These are phyloP conservation scores for Gossypium rotundifolium DNA, from an alignment of 345 rosid species.

Conservation along the genomic window DNA sequence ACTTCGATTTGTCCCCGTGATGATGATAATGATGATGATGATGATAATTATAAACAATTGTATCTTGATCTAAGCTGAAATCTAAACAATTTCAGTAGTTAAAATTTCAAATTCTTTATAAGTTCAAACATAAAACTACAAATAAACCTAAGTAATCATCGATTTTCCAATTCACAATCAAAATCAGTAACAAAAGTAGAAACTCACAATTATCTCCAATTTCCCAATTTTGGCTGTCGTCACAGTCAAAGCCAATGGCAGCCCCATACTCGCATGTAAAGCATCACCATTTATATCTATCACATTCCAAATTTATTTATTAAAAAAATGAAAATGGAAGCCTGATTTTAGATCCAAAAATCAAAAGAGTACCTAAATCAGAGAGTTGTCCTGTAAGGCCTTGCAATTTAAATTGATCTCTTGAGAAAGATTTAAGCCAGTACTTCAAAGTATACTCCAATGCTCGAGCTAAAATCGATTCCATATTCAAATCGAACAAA, in stretches of 20 bases:
- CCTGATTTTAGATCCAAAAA: constrained; percentile 7
- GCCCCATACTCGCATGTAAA: constrained; percentile 95
- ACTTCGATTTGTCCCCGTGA: not conserved
- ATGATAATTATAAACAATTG: not conserved
- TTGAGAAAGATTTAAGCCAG: constrained; percentile 99
- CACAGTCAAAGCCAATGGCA: constrained; percentile 88
- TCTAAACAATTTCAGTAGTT: not conserved
- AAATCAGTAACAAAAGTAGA: not conserved
- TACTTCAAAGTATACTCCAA: constrained; percentile 99
- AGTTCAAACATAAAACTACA: not conserved
- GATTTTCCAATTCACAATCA: constrained; percentile 48
- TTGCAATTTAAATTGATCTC: constrained; percentile 95
- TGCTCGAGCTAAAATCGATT: constrained; percentile 90
- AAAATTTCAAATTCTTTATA: constrained; percentile 8
- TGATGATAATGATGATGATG: not conserved
- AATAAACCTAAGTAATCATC: constrained; percentile 48
- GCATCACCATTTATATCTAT: constrained; percentile 95
- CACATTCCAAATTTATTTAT: not conserved
- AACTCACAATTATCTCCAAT: constrained; percentile 72
- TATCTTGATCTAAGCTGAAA: constrained; percentile 6
- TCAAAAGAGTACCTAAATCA: constrained; percentile 47
- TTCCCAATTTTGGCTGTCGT: constrained; percentile 85
- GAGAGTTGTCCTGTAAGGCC: constrained; percentile 90
- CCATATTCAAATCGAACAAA: constrained; percentile 40
- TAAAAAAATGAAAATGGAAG: not conserved